Evolutionary conservation across 768 basidiomycete species (phyloP).

Genomic region (Xerocomus potaroensis): DNA sequence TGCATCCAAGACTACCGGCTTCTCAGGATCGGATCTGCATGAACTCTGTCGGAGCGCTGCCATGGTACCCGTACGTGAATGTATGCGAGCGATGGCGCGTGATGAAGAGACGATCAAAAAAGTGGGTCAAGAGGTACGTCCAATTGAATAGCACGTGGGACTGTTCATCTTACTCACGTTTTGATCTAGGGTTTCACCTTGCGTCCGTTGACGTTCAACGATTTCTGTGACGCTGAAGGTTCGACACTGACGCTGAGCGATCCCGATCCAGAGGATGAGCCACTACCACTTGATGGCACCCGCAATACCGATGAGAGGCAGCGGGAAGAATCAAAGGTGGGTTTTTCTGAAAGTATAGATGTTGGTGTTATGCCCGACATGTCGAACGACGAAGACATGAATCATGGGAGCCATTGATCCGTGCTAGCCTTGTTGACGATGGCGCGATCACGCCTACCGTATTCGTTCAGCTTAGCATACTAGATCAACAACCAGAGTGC

Average conservation of each 20-base stretch:
- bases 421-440: too few species aligned
- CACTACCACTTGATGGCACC: slow-evolving; percentile 7
- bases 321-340: slow-evolving; percentile 3
- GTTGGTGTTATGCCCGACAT: neutral
- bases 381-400: neutral
- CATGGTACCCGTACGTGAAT: slow-evolving; percentile 88
- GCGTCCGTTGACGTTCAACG: slow-evolving; percentile 63
- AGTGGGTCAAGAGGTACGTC: slow-evolving; percentile 39
- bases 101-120: slow-evolving; percentile 47
- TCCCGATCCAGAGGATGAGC: slow-evolving; percentile 28
- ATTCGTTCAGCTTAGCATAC: slow-evolving; percentile 1
- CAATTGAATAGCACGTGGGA: too few species aligned
- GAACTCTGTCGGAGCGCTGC: slow-evolving; percentile 93
- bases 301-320: neutral
- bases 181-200: slow-evolving; percentile 66
- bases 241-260: slow-evolving; percentile 24
- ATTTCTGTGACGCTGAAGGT: slow-evolving; percentile 54
- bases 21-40: slow-evolving; percentile 87
- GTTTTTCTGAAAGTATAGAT: neutral
- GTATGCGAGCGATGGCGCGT: slow-evolving; percentile 52
- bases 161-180: neutral
- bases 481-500: too few species aligned
- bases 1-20: slow-evolving; percentile 64
- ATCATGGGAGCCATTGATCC: slow-evolving; percentile 6
- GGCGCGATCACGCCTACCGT: slow-evolving; percentile 8